phyloP scores from a whole-genome alignment of 2,329 filamentous ascomycete genomes.

The Trichoderma breve region DNA sequence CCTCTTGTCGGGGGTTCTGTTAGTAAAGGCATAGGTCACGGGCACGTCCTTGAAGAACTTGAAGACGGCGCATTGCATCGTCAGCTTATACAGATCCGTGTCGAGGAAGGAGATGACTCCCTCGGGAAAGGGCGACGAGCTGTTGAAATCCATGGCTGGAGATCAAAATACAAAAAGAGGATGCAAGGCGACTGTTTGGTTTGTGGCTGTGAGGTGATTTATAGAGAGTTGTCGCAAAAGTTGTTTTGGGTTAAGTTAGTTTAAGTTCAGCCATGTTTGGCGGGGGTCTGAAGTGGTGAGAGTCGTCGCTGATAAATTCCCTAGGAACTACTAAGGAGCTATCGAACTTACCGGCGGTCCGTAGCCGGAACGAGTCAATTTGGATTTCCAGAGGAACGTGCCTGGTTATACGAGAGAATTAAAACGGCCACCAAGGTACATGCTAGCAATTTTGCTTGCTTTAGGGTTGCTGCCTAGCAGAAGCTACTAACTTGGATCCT shows the following conservation, averaged over 20 bases:
- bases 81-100: slow-evolving; percentile 89
- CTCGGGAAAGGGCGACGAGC: slow-evolving; percentile 65
- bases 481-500: neutral
- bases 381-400: neutral
- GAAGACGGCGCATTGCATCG: slow-evolving; percentile 96
- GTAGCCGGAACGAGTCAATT: neutral
- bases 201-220: neutral
- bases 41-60: slow-evolving; percentile 83
- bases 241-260: slow-evolving; percentile 16
- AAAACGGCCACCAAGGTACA: neutral
- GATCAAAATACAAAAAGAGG: neutral
- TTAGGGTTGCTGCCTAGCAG: neutral
- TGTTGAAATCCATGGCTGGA: slow-evolving; percentile 61
- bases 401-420: neutral
- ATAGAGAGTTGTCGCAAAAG: neutral
- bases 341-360: neutral
- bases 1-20: slow-evolving; percentile 91
- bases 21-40: slow-evolving; percentile 92
- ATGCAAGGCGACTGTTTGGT: neutral
- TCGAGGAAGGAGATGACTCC: slow-evolving; percentile 81
- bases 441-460: neutral
- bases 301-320: slow-evolving; percentile 13
- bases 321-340: neutral
- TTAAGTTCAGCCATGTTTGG: neutral
- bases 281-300: slow-evolving; percentile 6